These are phyloP conservation scores for Apiospora koreana DNA, from an alignment of 2,329 filamentous ascomycete genomes.

Conservation along the genomic window DNA sequence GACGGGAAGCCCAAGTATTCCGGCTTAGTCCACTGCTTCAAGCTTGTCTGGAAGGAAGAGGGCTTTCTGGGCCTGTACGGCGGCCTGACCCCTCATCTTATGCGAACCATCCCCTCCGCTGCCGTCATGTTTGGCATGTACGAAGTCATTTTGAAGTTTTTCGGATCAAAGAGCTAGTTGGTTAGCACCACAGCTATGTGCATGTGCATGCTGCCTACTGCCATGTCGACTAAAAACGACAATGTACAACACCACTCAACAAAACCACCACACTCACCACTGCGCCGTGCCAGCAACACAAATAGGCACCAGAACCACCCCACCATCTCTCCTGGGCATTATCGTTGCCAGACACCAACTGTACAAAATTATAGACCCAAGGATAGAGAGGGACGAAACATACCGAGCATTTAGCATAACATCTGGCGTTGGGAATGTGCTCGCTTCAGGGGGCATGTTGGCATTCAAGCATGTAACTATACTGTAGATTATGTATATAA, in stretches of 20 bases:
- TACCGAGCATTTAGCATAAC: neutral
- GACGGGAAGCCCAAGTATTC: constrained; percentile 80
- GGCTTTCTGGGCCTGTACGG: constrained; percentile 85
- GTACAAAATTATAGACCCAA: constrained; percentile 5
- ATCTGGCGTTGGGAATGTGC: constrained; percentile 2
- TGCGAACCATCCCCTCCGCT: constrained; percentile 87
- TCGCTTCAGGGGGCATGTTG: neutral
- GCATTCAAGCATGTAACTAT: constrained; percentile 2
- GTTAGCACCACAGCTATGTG: neutral
- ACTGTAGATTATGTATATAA: constrained; percentile 7
- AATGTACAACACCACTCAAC: neutral
- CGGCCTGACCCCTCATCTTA: constrained; percentile 86
- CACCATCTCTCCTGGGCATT: neutral
- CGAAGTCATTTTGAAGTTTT: constrained; percentile 52
- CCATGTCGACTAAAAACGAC: neutral
- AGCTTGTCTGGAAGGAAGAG: constrained; percentile 84
- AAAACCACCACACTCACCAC: neutral
- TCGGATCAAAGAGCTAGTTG: constrained; percentile 30
- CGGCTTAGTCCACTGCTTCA: constrained; percentile 85
- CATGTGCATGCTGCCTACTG: neutral
- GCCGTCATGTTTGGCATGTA: constrained; percentile 97
- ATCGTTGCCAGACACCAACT: neutral
- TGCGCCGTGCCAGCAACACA: constrained; percentile 1
- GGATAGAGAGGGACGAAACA: neutral
- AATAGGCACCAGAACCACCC: neutral